Base-by-base conservation (phyloP, 2,329 filamentous ascomycete genomes). In the Penicillium sp. region DNA sequence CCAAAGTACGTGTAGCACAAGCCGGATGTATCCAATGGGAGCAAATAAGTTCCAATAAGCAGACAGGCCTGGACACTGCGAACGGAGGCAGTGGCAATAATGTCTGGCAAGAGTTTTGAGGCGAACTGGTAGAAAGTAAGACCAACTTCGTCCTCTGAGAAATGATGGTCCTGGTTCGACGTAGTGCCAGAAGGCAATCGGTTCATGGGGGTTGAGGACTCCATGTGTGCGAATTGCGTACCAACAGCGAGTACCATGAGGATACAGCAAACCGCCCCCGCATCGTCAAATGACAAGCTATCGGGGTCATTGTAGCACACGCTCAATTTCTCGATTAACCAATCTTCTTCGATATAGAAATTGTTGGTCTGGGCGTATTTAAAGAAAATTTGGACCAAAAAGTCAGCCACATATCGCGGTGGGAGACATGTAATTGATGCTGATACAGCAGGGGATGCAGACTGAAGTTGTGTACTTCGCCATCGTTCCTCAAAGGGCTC, bases 11-110 rank as follows among this genome's bases (percentile, higher is more conserved):
- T 82, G 58, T 84, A 85, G 2, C 80, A 80, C 18, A 85, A 66
- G 0, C 82, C 83, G 1, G 81, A 82, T 0, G 82, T 79, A 62
- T 85, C 82, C 0, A 84, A 71, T 0, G 83, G 82, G 5, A 85
- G 68, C 1, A 81, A 72, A 57, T 84, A 85, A 9, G 83, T 77
- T 2, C 81, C 82, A 13, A 85, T 79, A 21, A 85, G 71, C 7
- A 85, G 66, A 73, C 81, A 84, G 1, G 81, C 83, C 62, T 85
- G 83, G 0, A 85, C 82, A 57, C 82, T 84, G 59, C 83, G 79
- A 10, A 84, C 72, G 2, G 82, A 84, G 0, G 81, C 79, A 6
- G 79, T 77, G 1, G 81, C 80, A 50, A 85, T 84, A 36, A 84
- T 79, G 53, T 85, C 83, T 1, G 82, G 80, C 1, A 85, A 70